Conservation (phyloP, 2,329 filamentous ascomycete genomes). For the Massarina eburnea region DNA sequence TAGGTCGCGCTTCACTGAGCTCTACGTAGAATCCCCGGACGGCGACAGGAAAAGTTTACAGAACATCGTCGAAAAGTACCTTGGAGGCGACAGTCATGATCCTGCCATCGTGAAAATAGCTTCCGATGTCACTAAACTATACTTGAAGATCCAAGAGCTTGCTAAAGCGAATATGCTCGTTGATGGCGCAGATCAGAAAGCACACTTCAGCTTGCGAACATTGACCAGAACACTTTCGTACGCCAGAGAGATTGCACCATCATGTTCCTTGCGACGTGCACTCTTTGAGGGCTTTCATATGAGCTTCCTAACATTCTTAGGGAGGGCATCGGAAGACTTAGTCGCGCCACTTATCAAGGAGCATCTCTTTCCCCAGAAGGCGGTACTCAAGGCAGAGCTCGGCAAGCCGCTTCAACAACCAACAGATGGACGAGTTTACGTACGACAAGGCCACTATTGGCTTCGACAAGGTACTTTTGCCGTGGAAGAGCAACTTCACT, state of each 20-base stretch:
- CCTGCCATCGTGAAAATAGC: constrained; percentile 70
- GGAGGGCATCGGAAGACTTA: constrained; percentile 76
- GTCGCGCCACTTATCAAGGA: constrained; percentile 79
- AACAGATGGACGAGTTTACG: constrained; percentile 73
- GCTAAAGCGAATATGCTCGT: constrained; percentile 82
- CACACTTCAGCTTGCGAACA: constrained; percentile 95
- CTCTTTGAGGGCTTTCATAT: constrained; percentile 96
- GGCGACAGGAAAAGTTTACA: constrained; percentile 82
- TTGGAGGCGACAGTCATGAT: constrained; percentile 67
- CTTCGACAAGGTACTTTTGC: constrained; percentile 72
- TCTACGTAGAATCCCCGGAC: constrained; percentile 92
- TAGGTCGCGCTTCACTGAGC: constrained; percentile 88
- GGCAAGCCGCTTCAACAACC: constrained; percentile 78
- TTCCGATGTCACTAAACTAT: constrained; percentile 81
- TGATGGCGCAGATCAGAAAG: constrained; percentile 92
- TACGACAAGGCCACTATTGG: constrained; percentile 90
- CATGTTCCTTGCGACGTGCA: constrained; percentile 82
- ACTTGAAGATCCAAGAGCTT: constrained; percentile 81
- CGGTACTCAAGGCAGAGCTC: constrained; percentile 71
- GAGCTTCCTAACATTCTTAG: constrained; percentile 91
- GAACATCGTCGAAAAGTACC: constrained; percentile 83
- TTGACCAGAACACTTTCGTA: constrained; percentile 88
- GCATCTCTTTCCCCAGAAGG: constrained; percentile 72
- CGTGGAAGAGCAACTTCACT: constrained; percentile 76
- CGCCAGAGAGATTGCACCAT: constrained; percentile 78